These are phyloP conservation scores for Plasmodium fragile DNA, from an alignment of 169 alveolate species.

Conservation along the genomic window DNA sequence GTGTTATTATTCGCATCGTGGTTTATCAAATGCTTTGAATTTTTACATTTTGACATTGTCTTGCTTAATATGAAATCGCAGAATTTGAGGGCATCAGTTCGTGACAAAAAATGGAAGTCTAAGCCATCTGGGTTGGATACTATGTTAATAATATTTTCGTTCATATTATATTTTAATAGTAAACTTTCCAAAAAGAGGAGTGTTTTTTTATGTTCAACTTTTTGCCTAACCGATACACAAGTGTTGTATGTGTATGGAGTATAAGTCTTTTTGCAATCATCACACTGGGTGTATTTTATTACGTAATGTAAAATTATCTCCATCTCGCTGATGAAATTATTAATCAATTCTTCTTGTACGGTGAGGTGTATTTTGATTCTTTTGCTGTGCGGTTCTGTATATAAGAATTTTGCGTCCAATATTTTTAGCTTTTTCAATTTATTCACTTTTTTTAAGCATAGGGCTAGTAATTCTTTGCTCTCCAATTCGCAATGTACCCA, in stretches of 20 bases:
- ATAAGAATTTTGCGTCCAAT: constrained; percentile 96
- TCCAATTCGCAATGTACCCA: constrained; percentile 96
- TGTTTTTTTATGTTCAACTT: constrained; percentile 97
- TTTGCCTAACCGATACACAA: constrained; percentile 96
- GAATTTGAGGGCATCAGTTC: constrained; percentile 95
- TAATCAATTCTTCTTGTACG: constrained; percentile 95
- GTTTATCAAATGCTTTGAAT: constrained; percentile 93
- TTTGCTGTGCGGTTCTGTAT: constrained; percentile 97
- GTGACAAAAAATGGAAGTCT: constrained; percentile 96
- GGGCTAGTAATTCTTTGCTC: constrained; percentile 96
- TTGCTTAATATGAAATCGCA: constrained; percentile 94
- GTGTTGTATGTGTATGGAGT: constrained; percentile 99
- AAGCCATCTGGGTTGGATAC: constrained; percentile 97
- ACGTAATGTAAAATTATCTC: constrained; percentile 92
- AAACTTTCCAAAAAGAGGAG: constrained; percentile 96
- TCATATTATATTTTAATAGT: constrained; percentile 95
- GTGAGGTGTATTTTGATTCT: constrained; percentile 96
- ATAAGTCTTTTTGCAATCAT: constrained; percentile 96
- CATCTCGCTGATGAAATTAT: constrained; percentile 93
- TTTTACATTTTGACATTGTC: constrained; percentile 90
- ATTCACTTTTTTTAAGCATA: constrained; percentile 96
- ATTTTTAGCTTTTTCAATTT: constrained; percentile 95
- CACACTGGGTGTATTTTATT: constrained; percentile 95
- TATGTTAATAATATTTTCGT: constrained; percentile 93
- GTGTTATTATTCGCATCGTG: constrained; percentile 93